A percentile compares a stretch with the other conserved stretches of the same genome.
phyloP scores from a whole-genome alignment of 2,329 filamentous ascomycete genomes.

The Trichoderma breve region DNA sequence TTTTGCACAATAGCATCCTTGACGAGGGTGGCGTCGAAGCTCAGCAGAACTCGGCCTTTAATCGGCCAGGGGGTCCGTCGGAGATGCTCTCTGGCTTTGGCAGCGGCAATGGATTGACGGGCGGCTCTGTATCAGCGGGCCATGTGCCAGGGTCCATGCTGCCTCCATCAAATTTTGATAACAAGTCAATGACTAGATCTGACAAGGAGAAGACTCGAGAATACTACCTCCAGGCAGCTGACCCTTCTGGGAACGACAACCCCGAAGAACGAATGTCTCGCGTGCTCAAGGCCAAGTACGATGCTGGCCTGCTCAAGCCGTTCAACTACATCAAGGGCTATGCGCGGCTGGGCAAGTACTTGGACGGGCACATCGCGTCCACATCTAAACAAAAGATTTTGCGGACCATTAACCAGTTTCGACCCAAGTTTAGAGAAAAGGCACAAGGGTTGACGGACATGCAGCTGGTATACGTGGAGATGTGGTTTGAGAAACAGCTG shows the following conservation, averaged over 20 bases:
- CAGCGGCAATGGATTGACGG: constrained; percentile 38
- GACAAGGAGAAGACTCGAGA: constrained; percentile 77
- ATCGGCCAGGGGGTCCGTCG: constrained; percentile 39
- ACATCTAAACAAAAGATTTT: constrained; percentile 87
- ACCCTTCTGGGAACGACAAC: constrained; percentile 79
- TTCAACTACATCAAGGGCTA: constrained; percentile 99
- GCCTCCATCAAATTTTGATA: constrained; percentile 45
- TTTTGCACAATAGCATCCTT: constrained; percentile 85
- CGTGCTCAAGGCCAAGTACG: constrained; percentile 90
- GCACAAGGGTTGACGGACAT: constrained; percentile 90
- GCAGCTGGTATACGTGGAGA: constrained; percentile 91
- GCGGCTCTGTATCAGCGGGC: constrained; percentile 25
- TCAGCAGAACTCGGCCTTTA: constrained; percentile 46
- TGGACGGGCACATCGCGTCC: constrained; percentile 82
- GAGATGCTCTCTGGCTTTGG: constrained; percentile 49
- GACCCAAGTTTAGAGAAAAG: constrained; percentile 93
- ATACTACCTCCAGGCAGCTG: constrained; percentile 95
- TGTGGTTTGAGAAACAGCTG: constrained; percentile 96
- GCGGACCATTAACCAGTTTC: constrained; percentile 85
- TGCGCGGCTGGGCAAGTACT: constrained; percentile 81
- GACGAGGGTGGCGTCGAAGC: constrained; percentile 73
- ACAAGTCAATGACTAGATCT: constrained; percentile 56
- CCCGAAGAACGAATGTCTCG: constrained; percentile 96
- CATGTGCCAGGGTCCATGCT: constrained; percentile 43
- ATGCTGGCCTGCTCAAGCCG: constrained; percentile 88